Base-by-base conservation (phyloP, 306 rosid species). In the Carpinus fangiana region DNA sequence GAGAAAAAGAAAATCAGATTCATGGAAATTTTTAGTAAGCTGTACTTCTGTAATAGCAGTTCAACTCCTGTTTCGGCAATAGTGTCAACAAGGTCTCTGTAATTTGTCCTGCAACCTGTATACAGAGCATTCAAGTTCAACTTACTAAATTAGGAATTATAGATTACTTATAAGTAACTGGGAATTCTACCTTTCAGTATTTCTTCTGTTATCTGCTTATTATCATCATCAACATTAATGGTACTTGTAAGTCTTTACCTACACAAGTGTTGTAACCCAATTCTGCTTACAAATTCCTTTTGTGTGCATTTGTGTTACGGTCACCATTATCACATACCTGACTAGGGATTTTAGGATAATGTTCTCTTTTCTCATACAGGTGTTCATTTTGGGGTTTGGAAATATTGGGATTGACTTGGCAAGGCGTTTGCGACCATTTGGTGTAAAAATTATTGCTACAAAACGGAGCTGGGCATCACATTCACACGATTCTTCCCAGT, bases 381-480 rank as follows among this genome's bases (percentile, higher is more conserved):
- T 92, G 79, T 90, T 92, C 60, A 92, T 94, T 85, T 54, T 94
- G 84, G 98, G 98, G 69, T 90, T 76, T 57, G 98, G 98, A 69
- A 94, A 92, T 76, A 94, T 94, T 78, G 98, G 98, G 78, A 55
- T 89, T 8, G 94, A 88, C 69, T 85, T 94, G 87, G 97, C 93
- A 20, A 83, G 80, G 85, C 88, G 97, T 76, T 84, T 94, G 87
- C 85, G 67, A 51, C 93, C 97, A 21, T 94, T 94, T 78, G 97
- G 97, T 78, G 98, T 94, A 21, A 88, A 88, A 87, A 83, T 94
- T 73, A 88, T 92, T 80, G 98, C 97, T 53, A 89, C 97, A 54
- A 94, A 94, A 85, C 85, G 97, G 75, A 92, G 89, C 66, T 94
- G 98, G 98, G 74, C 71, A 59, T 78, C 88, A 67, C 60, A 79